Evolutionary conservation across 2,329 filamentous ascomycete genomes (phyloP), one percentile per base, ranked within the genome.

Genomic region (Sporothrix globosa): DNA sequence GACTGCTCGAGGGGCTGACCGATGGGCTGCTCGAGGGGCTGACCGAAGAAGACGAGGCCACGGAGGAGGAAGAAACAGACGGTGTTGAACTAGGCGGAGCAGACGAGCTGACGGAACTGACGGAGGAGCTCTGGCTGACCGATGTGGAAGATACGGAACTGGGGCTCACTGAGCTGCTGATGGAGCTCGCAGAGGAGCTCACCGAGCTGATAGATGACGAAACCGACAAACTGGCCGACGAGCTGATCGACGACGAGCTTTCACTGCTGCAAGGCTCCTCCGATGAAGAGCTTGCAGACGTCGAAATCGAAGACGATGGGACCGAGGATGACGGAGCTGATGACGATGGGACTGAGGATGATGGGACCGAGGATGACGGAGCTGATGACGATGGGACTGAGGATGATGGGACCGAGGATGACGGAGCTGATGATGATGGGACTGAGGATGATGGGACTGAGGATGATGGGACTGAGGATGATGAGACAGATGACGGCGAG

Each of bases 251-350:
- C 6, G 48, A 58, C 30, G 68, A 63, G 30, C 14, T 34, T 17
- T 14, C 58, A 7, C 58, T 63, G 41, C 52, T 68, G 39, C 14
- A 56, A 1, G 66, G 52, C 66, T n/a, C 9, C 60, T 54, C 34
- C 2, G 50, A 54, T 3, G 65, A 54, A 2, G 34, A 54, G 34
- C 44, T 17, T 27, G 54, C 41, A 19, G 54, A 48, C 21, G 39
- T 68, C 2, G 41, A 13, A 60, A 19, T 17, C 17, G 67, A 60
- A 14, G 67, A 24, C 2, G 14, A 41, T 19, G 41, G 41, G 11
- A 13, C 41, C 11, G 41, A 44, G 13, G 41, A 13, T 44, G 41
- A 44, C 3, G 41, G 27, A n/a, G 10, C 34, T 17, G 67, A 60
- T 4, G 67, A 24, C 4, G 21, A 41, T 11, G 41, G 41, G 11